Conservation (phyloP, 1,139 yeast species). For the Candida gigantensis region DNA sequence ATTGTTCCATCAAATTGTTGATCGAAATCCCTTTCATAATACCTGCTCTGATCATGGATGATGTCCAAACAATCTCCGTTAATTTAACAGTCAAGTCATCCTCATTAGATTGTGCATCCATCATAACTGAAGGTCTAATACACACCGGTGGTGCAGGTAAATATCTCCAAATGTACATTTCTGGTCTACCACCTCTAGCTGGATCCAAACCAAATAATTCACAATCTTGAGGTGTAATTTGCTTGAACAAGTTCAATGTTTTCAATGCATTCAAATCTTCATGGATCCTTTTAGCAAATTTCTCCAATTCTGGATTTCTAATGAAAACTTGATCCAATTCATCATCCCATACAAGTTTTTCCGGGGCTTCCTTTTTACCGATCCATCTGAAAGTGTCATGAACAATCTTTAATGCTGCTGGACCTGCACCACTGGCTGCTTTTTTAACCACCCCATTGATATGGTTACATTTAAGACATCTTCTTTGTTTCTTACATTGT, state of each 20-base stretch:
- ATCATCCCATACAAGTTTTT: constrained; percentile 81
- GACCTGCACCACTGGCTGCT: constrained; percentile 89
- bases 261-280: constrained; percentile 95
- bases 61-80: constrained; percentile 96
- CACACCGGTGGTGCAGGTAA: constrained; percentile 99
- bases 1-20: constrained; percentile 93
- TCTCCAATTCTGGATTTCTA: constrained; percentile 84
- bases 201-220: constrained; percentile 91
- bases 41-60: constrained; percentile 89
- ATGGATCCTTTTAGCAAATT: constrained; percentile 81
- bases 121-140: constrained; percentile 93
- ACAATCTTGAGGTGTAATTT: constrained; percentile 82
- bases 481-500: constrained; percentile 92
- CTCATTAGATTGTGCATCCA: constrained; percentile 94
- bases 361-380: constrained; percentile 86
- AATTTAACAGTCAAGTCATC: constrained; percentile 95
- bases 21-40: constrained; percentile 92
- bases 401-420: constrained; percentile 90
- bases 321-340: constrained; percentile 74
- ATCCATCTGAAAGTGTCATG: constrained; percentile 97
- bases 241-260: constrained; percentile 83
- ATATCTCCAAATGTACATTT: constrained; percentile 95
- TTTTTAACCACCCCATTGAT: constrained; percentile 96
- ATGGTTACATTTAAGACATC: constrained; percentile 85
- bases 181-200: constrained; percentile 88